A percentile compares a stretch with the other conserved stretches of the same genome.
Conservation (phyloP, 768 basidiomycete species). For the Heimioporus sp. region DNA sequence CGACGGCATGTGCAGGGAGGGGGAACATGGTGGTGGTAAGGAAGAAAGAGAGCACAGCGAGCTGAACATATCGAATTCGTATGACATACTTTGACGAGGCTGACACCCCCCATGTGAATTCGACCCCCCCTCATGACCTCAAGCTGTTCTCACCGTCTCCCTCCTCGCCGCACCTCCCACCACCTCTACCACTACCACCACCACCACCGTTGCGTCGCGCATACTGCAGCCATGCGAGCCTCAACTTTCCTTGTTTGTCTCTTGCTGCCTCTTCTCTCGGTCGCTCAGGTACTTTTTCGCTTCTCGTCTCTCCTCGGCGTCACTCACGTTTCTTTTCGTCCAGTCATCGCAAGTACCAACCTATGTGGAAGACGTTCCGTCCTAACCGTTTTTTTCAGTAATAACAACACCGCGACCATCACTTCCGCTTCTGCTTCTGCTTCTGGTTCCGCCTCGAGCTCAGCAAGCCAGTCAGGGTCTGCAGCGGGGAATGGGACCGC, state of each 20-base stretch:
- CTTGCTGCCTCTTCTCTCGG: slow-evolving; percentile 22
- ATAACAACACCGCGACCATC: slow-evolving; percentile 42
- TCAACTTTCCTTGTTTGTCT: slow-evolving; percentile 33
- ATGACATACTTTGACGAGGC: no score
- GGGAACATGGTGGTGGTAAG: slow-evolving; percentile 30
- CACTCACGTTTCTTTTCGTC: slow-evolving; percentile 5
- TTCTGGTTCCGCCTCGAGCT: slow-evolving; percentile 41
- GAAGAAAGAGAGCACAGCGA: neutral
- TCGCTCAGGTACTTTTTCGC: slow-evolving; percentile 31
- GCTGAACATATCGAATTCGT: neutral
- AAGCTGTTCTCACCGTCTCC: slow-evolving; percentile 1
- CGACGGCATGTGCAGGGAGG: slow-evolving; percentile 37
- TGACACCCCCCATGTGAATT: slow-evolving; percentile 9
- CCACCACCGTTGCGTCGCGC: no score
- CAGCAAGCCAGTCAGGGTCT: slow-evolving; percentile 21
- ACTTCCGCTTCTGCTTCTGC: slow-evolving; percentile 54
- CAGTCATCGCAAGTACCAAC: slow-evolving; percentile 41
- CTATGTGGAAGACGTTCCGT: slow-evolving; percentile 28
- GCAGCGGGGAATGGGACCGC: slow-evolving; percentile 19
- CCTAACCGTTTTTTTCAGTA: slow-evolving; percentile 36
- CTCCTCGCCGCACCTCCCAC: neutral
- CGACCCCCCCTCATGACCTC: slow-evolving; percentile 8
- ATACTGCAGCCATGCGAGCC: slow-evolving; percentile 24
- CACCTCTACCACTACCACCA: slow-evolving; percentile 1
- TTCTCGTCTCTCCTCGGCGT: no score